Evolutionary conservation across 768 basidiomycete genomes (phyloP), one percentile per base, ranked within the genome.

Genomic region (Leccinum disarticulatum): DNA sequence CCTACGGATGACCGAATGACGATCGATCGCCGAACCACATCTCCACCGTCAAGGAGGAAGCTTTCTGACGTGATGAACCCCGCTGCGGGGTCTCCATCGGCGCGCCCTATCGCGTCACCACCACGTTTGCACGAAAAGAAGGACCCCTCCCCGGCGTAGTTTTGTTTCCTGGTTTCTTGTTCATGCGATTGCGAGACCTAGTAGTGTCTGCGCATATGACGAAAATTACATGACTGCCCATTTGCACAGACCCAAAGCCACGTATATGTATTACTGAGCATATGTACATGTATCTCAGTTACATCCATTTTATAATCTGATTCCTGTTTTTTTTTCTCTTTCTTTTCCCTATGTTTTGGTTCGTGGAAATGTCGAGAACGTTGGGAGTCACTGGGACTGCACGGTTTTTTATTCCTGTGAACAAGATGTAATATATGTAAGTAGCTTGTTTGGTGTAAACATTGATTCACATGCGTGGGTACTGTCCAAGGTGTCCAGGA

Each of bases 91-190:
- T 82, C 84, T 55, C 81, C 86, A 19, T 75, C 77, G 7, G 68
- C 76, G 11, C 85, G 86, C 66, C 77, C 79, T 57, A 77, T 81
- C 10, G 77, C 83, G n/a, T 84, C 83, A 19, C 85, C 86, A 15
- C 75, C 81, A 19, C 80, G 72, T n/a, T 56, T 70, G 31, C 72
- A 73, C 28, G 72, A 73, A 25, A 73, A 74, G 58, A 73, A 68
- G 57, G 73, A 74, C 17, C 28, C 66, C 4, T 70, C 72, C 1
- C 72, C 72, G 25, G 52, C 61, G 8, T 73, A 66, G 43, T 56
- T 10, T 60, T 11, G 3, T 60, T 50, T 8, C 52, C 43, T 41
- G 19, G 8, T 53, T 62, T 70, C 58, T 57, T 71, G 67, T 19
- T 48, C 38, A 58, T 56, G 41, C 31, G 52, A 54, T 31, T 25